These are phyloP conservation scores for Neobulgaria alba DNA, from an alignment of 2,329 filamentous ascomycete genomes.

Conservation along the genomic window DNA sequence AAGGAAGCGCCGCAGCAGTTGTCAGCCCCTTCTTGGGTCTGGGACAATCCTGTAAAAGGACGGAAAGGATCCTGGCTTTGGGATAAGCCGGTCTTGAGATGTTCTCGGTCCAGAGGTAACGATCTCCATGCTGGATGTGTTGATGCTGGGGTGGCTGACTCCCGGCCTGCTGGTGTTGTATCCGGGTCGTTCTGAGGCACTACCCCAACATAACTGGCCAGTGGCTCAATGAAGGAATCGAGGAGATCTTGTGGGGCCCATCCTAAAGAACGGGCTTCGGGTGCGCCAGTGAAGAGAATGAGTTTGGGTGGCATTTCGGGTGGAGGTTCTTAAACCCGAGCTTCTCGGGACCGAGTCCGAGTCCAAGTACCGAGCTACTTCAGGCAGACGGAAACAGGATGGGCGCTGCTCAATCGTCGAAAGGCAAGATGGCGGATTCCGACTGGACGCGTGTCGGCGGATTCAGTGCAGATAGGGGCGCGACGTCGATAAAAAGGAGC, in stretches of 20 bases:
- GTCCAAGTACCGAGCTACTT: too few species aligned
- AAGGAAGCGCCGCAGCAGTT: conserved; percentile 34
- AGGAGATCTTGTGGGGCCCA: conserved; percentile 47
- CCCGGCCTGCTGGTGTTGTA: conserved; percentile 2
- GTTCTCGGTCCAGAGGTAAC: conserved; percentile 39
- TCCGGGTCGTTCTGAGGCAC: neutral
- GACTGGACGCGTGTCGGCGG: too few species aligned
- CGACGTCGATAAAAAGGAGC: too few species aligned
- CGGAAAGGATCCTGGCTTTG: conserved; percentile 35
- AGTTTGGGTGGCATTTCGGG: conserved; percentile 21
- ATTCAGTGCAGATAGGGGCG: too few species aligned
- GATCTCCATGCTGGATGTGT: conserved; percentile 40
- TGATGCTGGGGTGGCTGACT: conserved; percentile 7
- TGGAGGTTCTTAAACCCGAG: neutral
- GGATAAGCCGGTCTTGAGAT: conserved; percentile 43
- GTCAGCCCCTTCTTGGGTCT: conserved; percentile 33
- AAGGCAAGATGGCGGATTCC: too few species aligned
- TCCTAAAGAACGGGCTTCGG: conserved; percentile 40
- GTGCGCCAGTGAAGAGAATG: conserved; percentile 54
- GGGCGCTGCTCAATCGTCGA: too few species aligned
- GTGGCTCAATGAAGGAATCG: conserved; percentile 34
- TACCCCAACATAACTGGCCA: conserved; percentile 31
- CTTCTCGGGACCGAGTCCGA: too few species aligned
- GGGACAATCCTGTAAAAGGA: conserved; percentile 42
- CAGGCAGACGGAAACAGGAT: too few species aligned